Evolutionary conservation across 441 rosid genomes (phyloP).

Genomic region (Jatropha multifida): DNA sequence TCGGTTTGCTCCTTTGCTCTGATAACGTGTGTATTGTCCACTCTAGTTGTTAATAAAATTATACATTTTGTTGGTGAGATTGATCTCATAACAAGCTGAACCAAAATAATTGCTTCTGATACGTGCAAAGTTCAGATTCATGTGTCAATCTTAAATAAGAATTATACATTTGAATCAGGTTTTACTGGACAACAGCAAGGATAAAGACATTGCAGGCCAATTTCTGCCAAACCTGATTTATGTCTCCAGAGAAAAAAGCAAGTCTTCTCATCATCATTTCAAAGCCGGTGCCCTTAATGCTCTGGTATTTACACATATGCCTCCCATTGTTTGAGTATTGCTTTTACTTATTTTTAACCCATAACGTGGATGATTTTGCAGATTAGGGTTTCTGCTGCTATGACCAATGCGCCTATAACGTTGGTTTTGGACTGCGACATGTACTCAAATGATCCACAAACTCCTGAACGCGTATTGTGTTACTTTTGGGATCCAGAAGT

Average conservation of each 20-base stretch:
- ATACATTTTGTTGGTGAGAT: no score
- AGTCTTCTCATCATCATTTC: conserved; percentile 53
- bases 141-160: not conserved
- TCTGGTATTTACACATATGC: conserved; percentile 14
- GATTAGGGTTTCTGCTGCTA: conserved; percentile 68
- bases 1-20: no score
- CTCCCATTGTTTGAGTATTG: no score
- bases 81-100: no score
- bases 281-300: conserved; percentile 85
- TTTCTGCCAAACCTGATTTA: conserved; percentile 67
- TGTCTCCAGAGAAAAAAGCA: conserved; percentile 64
- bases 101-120: no score
- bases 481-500: conserved; percentile 43
- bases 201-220: conserved; percentile 38
- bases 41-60: no score
- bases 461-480: conserved; percentile 50
- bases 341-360: no score
- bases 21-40: no score
- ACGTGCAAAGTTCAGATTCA: no score
- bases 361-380: conserved; percentile 10
- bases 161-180: conserved; percentile 31
- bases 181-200: conserved; percentile 39
- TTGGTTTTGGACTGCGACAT: conserved; percentile 66
- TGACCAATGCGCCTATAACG: conserved; percentile 64
- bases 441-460: conserved; percentile 57